Base-by-base conservation (phyloP, 2,329 filamentous ascomycete species). In the Hypocreales sp. region DNA sequence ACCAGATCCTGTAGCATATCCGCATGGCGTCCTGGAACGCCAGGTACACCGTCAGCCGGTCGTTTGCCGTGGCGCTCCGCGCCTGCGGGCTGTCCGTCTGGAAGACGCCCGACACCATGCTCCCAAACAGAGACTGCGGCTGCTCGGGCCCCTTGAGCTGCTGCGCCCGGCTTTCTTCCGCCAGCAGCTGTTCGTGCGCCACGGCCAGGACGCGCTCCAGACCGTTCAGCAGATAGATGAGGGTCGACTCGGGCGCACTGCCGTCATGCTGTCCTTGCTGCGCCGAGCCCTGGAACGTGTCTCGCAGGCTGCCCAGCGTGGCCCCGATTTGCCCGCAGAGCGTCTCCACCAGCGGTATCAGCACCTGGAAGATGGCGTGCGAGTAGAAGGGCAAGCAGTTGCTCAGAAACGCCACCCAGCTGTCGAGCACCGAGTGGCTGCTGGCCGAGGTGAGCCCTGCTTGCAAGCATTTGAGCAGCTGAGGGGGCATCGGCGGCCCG, bases 11-110 rank as follows among this genome's bases (percentile, higher is more conserved):
- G 47, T 92, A 92, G 50, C 86, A 93, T 26, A 92, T 80, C 15
- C 83, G 73, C 32, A 95, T 82, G 1, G 86, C 83, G 48, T 98
- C 92, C 50, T 95, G 87, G 47, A 98, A 93, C 8, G 86, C 92
- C n/a, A 98, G 63, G 23, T 94, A 64, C 13, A 98, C 87, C 0
- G 90, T 95, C 14, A 98, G 63, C 24, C 87, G 72, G 41, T 90
- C 87, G 44, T 95, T 98, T 7, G 86, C 84, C n/a, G 81, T 84
- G 7, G 77, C 72, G 32, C 76, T 83, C 26, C 84, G 74, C n/a
- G 72, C 67, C 34, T 86, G 79, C 2, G 68, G 73, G 1, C 70
- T 62, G 32, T 94, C 84, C 1, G 79, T 71, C 20, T 82, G 68
- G 46, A 93, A 93, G 0, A 93, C 81, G 2, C 83, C 83, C 1